Conservation (phyloP, 768 basidiomycete genomes). For the Kondoa subrosea region DNA sequence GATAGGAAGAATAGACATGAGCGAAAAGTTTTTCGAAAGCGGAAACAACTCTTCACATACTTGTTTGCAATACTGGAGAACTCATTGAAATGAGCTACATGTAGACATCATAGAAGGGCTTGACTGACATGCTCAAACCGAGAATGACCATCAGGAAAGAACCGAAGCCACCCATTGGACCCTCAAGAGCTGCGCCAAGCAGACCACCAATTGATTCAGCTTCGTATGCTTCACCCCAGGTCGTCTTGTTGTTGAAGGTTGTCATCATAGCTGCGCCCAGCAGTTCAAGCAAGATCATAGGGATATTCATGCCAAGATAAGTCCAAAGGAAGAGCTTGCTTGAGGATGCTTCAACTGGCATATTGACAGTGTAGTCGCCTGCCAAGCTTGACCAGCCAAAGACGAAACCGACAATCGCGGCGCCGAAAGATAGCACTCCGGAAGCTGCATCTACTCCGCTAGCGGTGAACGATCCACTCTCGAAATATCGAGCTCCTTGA, state of each 20-base stretch:
- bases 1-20: too few relatives aligned
- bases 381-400: constrained; percentile 37
- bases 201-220: constrained; percentile 37
- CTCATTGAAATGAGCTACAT: too few relatives aligned
- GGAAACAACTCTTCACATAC: too few relatives aligned
- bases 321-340: constrained; percentile 36
- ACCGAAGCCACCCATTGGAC: constrained; percentile 36
- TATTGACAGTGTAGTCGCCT: constrained; percentile 25
- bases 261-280: constrained; percentile 39
- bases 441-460: constrained; percentile 7
- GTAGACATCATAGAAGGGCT: too few relatives aligned
- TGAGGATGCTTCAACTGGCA: constrained; percentile 21
- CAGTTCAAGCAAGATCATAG: constrained; percentile 35
- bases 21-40: too few relatives aligned
- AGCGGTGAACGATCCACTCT: not conserved
- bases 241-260: constrained; percentile 31
- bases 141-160: constrained; percentile 34
- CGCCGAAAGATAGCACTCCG: constrained; percentile 16
- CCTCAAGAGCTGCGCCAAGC: constrained; percentile 34
- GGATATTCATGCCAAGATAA: constrained; percentile 26
- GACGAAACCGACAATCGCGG: constrained; percentile 32
- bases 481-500: not conserved
- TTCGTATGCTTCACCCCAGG: constrained; percentile 34
- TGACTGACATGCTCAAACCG: constrained; percentile 29
- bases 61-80: too few relatives aligned